Base-by-base conservation (phyloP, 805 yeast species). In the Suhomyces vadensis region DNA sequence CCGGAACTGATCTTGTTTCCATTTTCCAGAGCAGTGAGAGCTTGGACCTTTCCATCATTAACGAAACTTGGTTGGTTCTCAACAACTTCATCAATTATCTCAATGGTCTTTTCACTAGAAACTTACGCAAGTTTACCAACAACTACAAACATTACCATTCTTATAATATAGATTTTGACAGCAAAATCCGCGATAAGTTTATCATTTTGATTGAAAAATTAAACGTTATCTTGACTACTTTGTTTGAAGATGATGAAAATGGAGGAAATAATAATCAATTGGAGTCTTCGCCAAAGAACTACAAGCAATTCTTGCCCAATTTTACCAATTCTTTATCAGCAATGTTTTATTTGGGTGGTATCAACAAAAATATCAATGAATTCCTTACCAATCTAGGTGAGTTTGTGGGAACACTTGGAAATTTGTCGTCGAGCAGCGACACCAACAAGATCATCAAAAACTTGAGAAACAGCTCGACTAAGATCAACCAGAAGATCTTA, bases 61-160 rank as follows among this genome's bases (percentile, higher is more conserved):
- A 65, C 52, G 77, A 71, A 48, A 62, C 75, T 0, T 71, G 77
- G 77, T 55, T 71, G 37, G 69, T 71, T 5, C 55, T 71, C 19
- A 48, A 57, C 27, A 71, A 71, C 48, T 69, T 64, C 45, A 54
- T 71, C 14, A 53, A 53, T 10, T 70, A 64, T 43, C 49, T 70
- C 21, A 62, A 64, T 21, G 71, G 58, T 6, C 47, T 61, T 14
- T 64, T 67, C 48, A 44, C 55, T 26, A 57, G 52, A 17, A 61
- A 58, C 36, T 50, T 71, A 36, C 47, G 56, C 13, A 69, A 61
- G 48, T 70, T 71, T 46, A 66, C 66, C 21, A 61, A 60, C 35
- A 71, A 70, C 47, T 71, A 70, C 49, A 54, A 49, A 5, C 71
- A 69, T 41, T 71, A 69, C 48, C 52, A 57, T 21, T 41, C 51